Conservation (phyloP, 73 alveolate genomes). For the Paramecium sonneborni region DNA sequence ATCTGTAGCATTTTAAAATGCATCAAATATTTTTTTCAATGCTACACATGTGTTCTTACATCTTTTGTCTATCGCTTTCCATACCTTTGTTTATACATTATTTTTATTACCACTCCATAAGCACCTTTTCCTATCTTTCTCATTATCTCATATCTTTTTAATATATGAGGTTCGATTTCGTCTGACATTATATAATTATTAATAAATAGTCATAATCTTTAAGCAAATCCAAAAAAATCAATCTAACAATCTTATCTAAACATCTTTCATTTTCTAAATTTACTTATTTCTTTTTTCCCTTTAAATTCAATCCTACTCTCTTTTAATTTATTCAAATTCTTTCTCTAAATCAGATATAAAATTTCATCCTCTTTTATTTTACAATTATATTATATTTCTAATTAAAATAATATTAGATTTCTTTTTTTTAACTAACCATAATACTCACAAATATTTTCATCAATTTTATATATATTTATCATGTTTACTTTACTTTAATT, state of each 20-base stretch:
- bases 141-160: slow-evolving; percentile 71
- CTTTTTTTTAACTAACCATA: no score
- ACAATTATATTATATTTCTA: no score
- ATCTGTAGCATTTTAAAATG: slow-evolving; percentile 86
- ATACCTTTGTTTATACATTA: slow-evolving; percentile 62
- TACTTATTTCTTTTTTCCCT: not conserved
- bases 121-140: slow-evolving; percentile 89
- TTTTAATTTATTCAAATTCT: not conserved
- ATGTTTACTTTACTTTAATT: no score
- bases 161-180: slow-evolving; percentile 71
- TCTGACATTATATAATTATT: slow-evolving; percentile 63
- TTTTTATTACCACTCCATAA: slow-evolving; percentile 78
- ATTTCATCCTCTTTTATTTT: no score
- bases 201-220: not conserved
- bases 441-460: no score
- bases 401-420: no score
- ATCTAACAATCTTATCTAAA: not conserved
- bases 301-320: not conserved
- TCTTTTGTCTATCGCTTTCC: slow-evolving; percentile 90
- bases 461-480: no score
- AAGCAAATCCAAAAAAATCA: not conserved
- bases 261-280: not conserved
- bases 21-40: slow-evolving; percentile 90
- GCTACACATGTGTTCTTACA: slow-evolving; percentile 81
- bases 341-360: not conserved